Evolutionary conservation across 768 basidiomycete species (phyloP).

Genomic region (Lactarius vividus): DNA sequence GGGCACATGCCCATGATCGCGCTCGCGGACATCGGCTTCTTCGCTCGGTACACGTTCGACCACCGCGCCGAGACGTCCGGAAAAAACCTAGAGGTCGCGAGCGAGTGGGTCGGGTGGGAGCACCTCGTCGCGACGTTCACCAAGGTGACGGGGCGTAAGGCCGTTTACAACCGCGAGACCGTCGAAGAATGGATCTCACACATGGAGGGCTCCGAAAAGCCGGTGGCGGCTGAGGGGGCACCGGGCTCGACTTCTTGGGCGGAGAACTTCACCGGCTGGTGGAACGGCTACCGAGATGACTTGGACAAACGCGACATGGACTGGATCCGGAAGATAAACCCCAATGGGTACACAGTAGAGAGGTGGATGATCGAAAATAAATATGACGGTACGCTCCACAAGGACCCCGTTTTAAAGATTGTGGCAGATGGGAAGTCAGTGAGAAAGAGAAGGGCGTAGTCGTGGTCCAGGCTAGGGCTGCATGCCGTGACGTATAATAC

Average conservation of each 20-base stretch:
- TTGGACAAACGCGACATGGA: slow-evolving; percentile 44
- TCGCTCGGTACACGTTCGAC: slow-evolving; percentile 35
- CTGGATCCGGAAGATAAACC: slow-evolving; percentile 37
- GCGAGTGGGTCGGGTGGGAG: slow-evolving; percentile 30
- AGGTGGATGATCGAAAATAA: slow-evolving; percentile 21
- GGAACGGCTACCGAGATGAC: slow-evolving; percentile 44
- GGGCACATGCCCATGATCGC: slow-evolving; percentile 34
- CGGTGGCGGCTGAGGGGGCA: slow-evolving; percentile 28
- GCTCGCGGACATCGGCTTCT: slow-evolving; percentile 36
- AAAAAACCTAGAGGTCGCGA: slow-evolving; percentile 32
- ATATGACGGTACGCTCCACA: slow-evolving; percentile 10
- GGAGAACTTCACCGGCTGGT: slow-evolving; percentile 46
- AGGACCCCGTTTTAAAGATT: slow-evolving; percentile 10
- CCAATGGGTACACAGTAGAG: slow-evolving; percentile 18
- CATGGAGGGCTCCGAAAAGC: slow-evolving; percentile 27
- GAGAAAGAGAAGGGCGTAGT: background rate
- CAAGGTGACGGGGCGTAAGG: slow-evolving; percentile 33
- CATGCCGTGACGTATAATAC: too few relatives aligned
- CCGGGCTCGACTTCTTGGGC: slow-evolving; percentile 29
- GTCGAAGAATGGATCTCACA: slow-evolving; percentile 30
- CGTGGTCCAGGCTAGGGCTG: too few relatives aligned
- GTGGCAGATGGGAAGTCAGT: slow-evolving; percentile 10
- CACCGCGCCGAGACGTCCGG: slow-evolving; percentile 30
- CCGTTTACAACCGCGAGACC: slow-evolving; percentile 25
- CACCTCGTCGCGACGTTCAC: slow-evolving; percentile 33